Percentiles rank a stretch among this genome's conserved stretches.
These are phyloP conservation scores for Penicillium turbatum DNA, from an alignment of 495 filamentous ascomycete genomes.

Conservation along the genomic window DNA sequence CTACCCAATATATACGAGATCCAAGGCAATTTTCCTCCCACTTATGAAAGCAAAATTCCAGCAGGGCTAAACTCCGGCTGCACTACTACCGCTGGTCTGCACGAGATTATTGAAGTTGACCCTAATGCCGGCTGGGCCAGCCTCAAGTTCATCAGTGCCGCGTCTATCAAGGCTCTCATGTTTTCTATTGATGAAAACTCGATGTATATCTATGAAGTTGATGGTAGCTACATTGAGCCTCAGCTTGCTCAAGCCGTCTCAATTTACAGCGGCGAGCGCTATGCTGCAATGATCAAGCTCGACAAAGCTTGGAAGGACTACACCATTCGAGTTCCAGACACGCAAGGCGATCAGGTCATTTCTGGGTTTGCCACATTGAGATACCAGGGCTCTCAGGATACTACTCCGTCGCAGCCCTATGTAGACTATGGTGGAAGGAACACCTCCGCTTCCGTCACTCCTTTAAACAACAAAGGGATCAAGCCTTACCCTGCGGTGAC, in stretches of 20 bases:
- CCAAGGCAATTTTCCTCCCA: conserved; percentile 26
- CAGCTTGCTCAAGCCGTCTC: conserved; percentile 25
- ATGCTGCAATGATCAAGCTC: conserved; percentile 36
- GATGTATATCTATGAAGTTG: conserved; percentile 40
- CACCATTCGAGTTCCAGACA: conserved; percentile 33
- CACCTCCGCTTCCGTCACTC: conserved; percentile 27
- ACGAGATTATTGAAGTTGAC: conserved; percentile 38
- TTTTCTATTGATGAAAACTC: conserved; percentile 44
- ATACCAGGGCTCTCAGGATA: conserved; percentile 28
- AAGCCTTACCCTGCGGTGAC: conserved; percentile 33
- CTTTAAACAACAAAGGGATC: conserved; percentile 30
- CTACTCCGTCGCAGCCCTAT: conserved; percentile 26
- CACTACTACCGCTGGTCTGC: conserved; percentile 32
- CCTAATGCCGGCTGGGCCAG: conserved; percentile 39
- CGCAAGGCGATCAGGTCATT: conserved; percentile 34
- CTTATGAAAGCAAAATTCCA: conserved; percentile 35
- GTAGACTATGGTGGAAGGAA: conserved; percentile 38
- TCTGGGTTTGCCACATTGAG: conserved; percentile 29
- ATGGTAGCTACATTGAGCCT: conserved; percentile 38
- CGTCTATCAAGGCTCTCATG: conserved; percentile 32
- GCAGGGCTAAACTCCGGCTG: conserved; percentile 36
- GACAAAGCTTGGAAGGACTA: conserved; percentile 33
- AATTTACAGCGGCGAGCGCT: conserved; percentile 36
- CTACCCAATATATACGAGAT: conserved; percentile 29
- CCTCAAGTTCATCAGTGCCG: conserved; percentile 47